Conservation (phyloP, 805 yeast genomes). For the Candida patagonica region DNA sequence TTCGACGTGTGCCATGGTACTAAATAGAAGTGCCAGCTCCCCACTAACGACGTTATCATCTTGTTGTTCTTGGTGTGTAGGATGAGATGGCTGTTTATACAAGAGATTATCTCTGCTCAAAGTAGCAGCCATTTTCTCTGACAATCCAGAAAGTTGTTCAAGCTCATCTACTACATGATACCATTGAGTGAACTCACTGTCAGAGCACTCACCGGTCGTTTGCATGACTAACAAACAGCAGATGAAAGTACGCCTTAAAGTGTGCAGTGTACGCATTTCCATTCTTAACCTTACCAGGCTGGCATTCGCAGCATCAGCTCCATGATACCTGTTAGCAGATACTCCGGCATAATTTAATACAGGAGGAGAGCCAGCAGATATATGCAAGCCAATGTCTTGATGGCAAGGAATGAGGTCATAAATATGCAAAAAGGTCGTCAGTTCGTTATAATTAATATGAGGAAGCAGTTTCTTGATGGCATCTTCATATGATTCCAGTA, state of each 20-base stretch:
- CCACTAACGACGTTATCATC: not conserved
- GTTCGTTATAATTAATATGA: slow-evolving; percentile 26
- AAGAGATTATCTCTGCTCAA: slow-evolving; percentile 8
- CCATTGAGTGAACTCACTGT: slow-evolving; percentile 19
- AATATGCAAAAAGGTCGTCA: slow-evolving; percentile 36
- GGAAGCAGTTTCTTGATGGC: slow-evolving; percentile 24
- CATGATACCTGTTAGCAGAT: slow-evolving; percentile 15
- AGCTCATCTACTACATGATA: slow-evolving; percentile 19
- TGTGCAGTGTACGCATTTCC: slow-evolving; percentile 30
- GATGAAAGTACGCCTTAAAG: slow-evolving; percentile 34
- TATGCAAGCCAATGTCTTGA: slow-evolving; percentile 13
- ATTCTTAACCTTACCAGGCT: slow-evolving; percentile 22
- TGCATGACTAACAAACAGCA: slow-evolving; percentile 34
- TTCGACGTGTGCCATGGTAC: slow-evolving; percentile 15
- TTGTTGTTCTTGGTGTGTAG: no score
- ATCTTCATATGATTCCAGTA: slow-evolving; percentile 25
- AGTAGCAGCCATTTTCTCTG: slow-evolving; percentile 11
- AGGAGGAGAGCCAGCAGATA: slow-evolving; percentile 6
- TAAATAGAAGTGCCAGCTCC: slow-evolving; percentile 3
- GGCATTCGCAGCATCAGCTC: slow-evolving; percentile 19
- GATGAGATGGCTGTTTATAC: not conserved
- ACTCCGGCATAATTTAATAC: not conserved
- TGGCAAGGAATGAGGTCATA: slow-evolving; percentile 30
- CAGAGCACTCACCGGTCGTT: slow-evolving; percentile 16
- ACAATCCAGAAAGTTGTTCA: slow-evolving; percentile 10